phyloP scores from a whole-genome alignment of 2,329 filamentous ascomycete genomes.

The Emericellopsis atlantica region DNA sequence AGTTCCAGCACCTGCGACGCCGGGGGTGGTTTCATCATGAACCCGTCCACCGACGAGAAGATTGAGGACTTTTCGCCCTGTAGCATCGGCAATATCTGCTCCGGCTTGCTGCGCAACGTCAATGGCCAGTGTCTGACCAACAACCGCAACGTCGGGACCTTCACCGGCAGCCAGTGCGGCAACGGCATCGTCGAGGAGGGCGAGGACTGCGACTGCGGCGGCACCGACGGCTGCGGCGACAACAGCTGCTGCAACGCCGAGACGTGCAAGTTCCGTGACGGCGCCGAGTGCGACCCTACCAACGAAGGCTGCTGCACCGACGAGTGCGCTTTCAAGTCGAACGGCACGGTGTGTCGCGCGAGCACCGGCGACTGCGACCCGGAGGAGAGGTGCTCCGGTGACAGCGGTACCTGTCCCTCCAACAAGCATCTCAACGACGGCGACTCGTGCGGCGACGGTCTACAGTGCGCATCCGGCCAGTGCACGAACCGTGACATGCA shows the following conservation, averaged over 20 bases:
- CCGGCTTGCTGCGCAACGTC: conserved; percentile 67
- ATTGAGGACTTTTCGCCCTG: conserved; percentile 79
- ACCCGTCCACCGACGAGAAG: conserved; percentile 65
- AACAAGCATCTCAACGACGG: conserved; percentile 62
- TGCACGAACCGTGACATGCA: conserved; percentile 88
- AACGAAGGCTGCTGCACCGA: conserved; percentile 73
- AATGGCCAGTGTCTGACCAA: conserved; percentile 67
- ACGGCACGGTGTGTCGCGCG: conserved; percentile 65
- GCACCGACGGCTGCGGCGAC: conserved; percentile 52
- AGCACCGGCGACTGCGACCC: conserved; percentile 78
- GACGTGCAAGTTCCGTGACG: conserved; percentile 73
- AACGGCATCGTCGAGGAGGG: conserved; percentile 94
- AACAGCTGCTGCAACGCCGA: conserved; percentile 75
- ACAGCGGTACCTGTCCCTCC: conserved; percentile 56
- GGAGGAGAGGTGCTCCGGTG: conserved; percentile 69
- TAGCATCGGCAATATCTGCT: conserved; percentile 87
- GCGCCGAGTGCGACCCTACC: conserved; percentile 64
- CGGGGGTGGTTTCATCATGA: conserved; percentile 80
- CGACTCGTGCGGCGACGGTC: conserved; percentile 53
- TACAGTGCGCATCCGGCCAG: conserved; percentile 81
- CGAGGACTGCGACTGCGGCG: conserved; percentile 94
- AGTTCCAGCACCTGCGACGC: conserved; percentile 59
- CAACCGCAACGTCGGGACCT: conserved; percentile 72
- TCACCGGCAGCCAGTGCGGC: conserved; percentile 76
- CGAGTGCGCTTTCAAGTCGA: conserved; percentile 53